Conservation (phyloP, 1,284 basidiomycete genomes). For the Fomitopsis palustris region DNA sequence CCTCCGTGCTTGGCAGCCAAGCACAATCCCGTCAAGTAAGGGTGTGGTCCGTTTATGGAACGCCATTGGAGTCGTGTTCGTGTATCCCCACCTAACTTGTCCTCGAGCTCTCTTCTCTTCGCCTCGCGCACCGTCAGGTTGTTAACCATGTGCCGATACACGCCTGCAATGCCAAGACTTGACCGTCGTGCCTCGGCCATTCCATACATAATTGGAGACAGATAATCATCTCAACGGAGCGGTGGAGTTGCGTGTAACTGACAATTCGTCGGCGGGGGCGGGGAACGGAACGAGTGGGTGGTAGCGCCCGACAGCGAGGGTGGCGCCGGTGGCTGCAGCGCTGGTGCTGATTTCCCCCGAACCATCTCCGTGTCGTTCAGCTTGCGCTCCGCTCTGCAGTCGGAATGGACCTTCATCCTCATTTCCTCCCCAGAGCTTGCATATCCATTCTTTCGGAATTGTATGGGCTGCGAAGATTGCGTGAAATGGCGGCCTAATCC, state of each 20-base stretch:
- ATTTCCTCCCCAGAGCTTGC: not conserved
- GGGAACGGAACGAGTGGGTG: too few species aligned
- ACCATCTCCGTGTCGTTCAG: too few species aligned
- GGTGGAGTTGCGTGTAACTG: too few species aligned
- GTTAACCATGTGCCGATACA: not conserved
- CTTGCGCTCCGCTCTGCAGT: too few species aligned
- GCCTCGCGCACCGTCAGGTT: not conserved
- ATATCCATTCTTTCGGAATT: too few species aligned
- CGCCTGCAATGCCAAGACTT: not conserved
- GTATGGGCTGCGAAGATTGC: too few species aligned
- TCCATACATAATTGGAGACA: not conserved
- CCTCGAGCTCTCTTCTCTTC: not conserved
- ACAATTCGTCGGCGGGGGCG: too few species aligned
- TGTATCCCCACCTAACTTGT: too few species aligned
- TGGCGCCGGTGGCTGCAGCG: too few species aligned
- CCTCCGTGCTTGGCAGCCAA: not conserved
- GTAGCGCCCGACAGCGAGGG: too few species aligned
- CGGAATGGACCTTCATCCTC: too few species aligned
- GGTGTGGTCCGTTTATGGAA: not conserved
- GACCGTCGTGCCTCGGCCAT: not conserved
- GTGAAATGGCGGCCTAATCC: not conserved
- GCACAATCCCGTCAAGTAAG: not conserved
- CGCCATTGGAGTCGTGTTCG: not conserved
- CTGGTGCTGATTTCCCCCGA: too few species aligned
- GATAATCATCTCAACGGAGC: not conserved